These are phyloP conservation scores for Thalassiosira profunda DNA, from an alignment of 108 stramenopile genomes.

Conservation along the genomic window DNA sequence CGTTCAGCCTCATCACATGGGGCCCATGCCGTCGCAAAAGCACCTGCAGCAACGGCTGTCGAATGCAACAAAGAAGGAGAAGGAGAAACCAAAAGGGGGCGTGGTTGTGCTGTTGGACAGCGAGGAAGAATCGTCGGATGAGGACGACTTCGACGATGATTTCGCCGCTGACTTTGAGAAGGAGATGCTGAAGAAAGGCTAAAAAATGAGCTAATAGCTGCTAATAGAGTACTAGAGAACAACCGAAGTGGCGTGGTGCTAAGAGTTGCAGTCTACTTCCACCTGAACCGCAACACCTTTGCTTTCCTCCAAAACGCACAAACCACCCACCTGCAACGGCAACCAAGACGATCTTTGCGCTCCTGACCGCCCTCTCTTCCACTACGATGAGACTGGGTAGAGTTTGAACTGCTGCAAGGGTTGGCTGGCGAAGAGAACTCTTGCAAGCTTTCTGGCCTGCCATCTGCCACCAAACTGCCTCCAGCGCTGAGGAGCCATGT, in stretches of 20 bases:
- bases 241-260: too few species aligned
- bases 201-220: background rate
- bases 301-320: background rate
- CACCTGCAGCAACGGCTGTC: background rate
- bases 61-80: background rate
- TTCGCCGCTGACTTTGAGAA: constrained; percentile 64
- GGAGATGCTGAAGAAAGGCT: constrained; percentile 42
- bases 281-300: too few species aligned
- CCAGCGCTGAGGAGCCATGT: too few species aligned
- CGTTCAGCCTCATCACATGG: constrained; percentile 51
- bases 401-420: too few species aligned
- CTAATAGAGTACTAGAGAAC: background rate
- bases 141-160: constrained; percentile 61
- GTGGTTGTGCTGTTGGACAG: constrained; percentile 9
- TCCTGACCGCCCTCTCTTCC: too few species aligned
- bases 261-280: too few species aligned
- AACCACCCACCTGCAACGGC: background rate
- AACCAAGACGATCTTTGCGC: background rate
- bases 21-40: constrained; percentile 19
- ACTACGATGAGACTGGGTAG: too few species aligned
- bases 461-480: too few species aligned
- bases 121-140: constrained; percentile 36
- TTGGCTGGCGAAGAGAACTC: too few species aligned
- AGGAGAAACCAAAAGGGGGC: too few species aligned
- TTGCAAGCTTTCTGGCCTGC: too few species aligned